Percentiles rank a stretch among this genome's conserved stretches.
Evolutionary conservation across 139 green algal species (phyloP).

Genomic region (Chlorella sp.): DNA sequence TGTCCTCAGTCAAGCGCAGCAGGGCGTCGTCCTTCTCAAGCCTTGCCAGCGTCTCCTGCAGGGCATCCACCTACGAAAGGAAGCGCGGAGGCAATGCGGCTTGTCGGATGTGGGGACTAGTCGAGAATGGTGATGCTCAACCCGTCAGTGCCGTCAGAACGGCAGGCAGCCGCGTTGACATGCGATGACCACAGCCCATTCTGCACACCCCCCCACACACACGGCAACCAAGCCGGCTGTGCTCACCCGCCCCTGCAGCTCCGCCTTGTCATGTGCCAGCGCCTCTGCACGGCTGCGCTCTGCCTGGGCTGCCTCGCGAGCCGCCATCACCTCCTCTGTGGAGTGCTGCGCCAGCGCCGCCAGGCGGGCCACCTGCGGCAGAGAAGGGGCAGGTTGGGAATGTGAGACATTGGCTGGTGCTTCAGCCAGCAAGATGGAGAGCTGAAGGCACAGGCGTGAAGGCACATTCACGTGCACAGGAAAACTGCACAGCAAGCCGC

Average conservation of each 20-base stretch:
- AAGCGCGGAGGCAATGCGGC: not conserved
- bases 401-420: too few species aligned
- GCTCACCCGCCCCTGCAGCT: conserved; percentile 27
- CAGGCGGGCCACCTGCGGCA: not conserved
- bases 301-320: conserved; percentile 4
- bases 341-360: conserved; percentile 5
- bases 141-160: too few species aligned
- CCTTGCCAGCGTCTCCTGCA: conserved; percentile 26
- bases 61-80: conserved; percentile 6
- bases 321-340: conserved; percentile 28
- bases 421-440: too few species aligned
- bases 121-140: too few species aligned
- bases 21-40: conserved; percentile 33
- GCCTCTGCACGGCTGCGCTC: conserved; percentile 9
- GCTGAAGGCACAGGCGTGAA: too few species aligned
- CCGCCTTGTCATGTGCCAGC: not conserved
- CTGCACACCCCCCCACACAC: not conserved
- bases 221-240: not conserved
- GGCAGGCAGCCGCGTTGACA: too few species aligned
- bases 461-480: too few species aligned
- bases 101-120: too few species aligned
- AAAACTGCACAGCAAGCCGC: too few species aligned
- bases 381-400: too few species aligned
- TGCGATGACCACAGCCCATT: not conserved
- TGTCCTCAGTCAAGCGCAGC: conserved; percentile 33